Evolutionary conservation across 2,329 filamentous ascomycete genomes (phyloP), one percentile per base, ranked within the genome.

Genomic region (Fusarium albosuccineum): DNA sequence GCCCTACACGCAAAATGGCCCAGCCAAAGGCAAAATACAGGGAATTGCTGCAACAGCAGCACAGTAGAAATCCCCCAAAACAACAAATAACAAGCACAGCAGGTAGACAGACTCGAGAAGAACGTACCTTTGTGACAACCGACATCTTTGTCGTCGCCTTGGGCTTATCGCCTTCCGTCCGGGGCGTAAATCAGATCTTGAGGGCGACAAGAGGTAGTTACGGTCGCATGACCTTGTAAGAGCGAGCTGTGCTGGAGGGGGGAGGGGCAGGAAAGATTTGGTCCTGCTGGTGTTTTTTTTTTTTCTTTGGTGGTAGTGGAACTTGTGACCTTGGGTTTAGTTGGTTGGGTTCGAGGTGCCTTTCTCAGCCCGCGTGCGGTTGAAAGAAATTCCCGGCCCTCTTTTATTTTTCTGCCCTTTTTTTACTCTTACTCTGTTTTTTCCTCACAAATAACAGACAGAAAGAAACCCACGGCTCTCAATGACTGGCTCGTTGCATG

Each of bases 51-150:
- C 27, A 40, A 10, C 40, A 50, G 42, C 44, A 30, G 54, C 30
- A 57, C 30, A 29, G 26, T 56, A 48, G 16, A 49, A 45, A 22
- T 4, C 22, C 3, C 17, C 41, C 53, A 37, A 22, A 42, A n/a
- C 6, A 39, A 34, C 16, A 55, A 17, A 11, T 41, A 6, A 53
- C 29, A 14, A 27, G 27, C 50, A 40, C 34, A 45, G 51, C 61
- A 49, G 44, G 34, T 57, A 41, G 50, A 42, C 40, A 44, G 58
- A 40, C 22, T 22, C 22, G 36, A 40, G 45, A 52, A 22, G 46
- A 37, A 81, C 84, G 66, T 79, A 88, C 86, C 85, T 87, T 86
- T 70, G 84, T 85, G 81, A 82, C 85, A 84, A 88, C 84, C 82
- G 85, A 87, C 86, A 88, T 88, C 78, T 87, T 86, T 68, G 62